Evolutionary conservation across 2,329 filamentous ascomycete genomes (phyloP).

Genomic region (Trichoderma sp.): DNA sequence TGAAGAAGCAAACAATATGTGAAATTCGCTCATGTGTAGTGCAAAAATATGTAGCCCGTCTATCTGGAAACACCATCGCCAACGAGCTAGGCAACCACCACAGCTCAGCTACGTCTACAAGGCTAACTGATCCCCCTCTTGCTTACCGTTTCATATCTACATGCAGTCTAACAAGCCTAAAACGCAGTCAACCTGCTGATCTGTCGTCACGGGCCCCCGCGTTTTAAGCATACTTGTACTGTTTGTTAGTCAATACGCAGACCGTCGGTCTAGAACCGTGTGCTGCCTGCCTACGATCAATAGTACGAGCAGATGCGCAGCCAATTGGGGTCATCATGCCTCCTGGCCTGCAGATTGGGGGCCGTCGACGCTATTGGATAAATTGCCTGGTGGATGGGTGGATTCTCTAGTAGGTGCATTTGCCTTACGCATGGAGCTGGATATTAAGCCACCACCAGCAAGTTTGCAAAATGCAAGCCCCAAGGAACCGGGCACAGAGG

Average conservation of each 20-base stretch:
- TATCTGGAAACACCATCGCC: background rate
- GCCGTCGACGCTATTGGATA: conserved; percentile 1
- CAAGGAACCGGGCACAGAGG: background rate
- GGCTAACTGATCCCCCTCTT: background rate
- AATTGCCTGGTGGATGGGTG: background rate
- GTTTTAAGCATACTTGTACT: background rate
- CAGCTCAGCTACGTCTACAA: background rate
- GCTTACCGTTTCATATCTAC: background rate
- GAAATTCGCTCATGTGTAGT: background rate
- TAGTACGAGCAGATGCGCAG: background rate
- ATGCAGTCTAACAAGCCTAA: background rate
- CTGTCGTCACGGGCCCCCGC: background rate
- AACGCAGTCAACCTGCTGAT: background rate
- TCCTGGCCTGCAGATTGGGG: background rate
- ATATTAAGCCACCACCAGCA: background rate
- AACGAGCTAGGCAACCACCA: background rate
- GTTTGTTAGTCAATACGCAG: background rate
- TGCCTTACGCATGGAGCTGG: background rate
- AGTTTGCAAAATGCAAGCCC: background rate
- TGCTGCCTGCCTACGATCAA: background rate
- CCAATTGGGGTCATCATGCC: background rate
- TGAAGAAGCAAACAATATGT: background rate
- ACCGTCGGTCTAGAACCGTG: background rate
- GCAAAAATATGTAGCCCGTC: background rate
- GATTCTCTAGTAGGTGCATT: background rate